Evolutionary conservation across 495 filamentous ascomycete species (phyloP), one percentile per base, ranked within the genome.

Genomic region (Podospora bellae-mahoneyi): DNA sequence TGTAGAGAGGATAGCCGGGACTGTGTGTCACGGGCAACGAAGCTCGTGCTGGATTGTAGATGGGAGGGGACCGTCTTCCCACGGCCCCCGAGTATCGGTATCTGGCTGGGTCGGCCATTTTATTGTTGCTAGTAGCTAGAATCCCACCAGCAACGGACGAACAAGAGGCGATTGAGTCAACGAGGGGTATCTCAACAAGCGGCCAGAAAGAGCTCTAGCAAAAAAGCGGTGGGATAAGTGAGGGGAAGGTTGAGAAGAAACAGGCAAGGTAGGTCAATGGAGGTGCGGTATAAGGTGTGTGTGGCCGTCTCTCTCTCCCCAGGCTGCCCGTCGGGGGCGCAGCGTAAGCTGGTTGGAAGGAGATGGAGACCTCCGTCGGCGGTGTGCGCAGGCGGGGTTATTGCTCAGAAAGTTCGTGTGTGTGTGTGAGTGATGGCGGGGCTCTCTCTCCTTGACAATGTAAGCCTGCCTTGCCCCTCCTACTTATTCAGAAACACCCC

Each of bases 21-120:
- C 75, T 72, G 65, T 73, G 60, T 30, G 79, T 76, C 66, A 79
- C 74, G 55, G 82, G 82, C 79, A 84, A 72, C 53, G 82, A 84
- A 53, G 78, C 73, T 53, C 82, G 79, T 66, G 81, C 81, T 64
- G 81, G 81, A 72, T 82, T 84, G 71, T 80, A 75, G 32, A 79
- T 69, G 19, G 75, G 72, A 28, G 81, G 80, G 56, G 82, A 83
- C 44, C 78, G 78, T 64, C 82, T 73, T 68, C 77, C 78, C 59
- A 75, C 30, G 20, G 78, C 66, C 67, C 74, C 72, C 57, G 68
- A 54, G 66, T 76, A 76, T 61, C 74, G 64, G 69, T 78, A 78
- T 67, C 75, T 72, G 69, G 67, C 67, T 55, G 76, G 80, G 69
- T 84, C 82, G 73, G 78, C 66, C 81, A 83, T 83, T 66, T 69